Conservation (phyloP, 371 early-diverging fungal genomes). For the Mortierella sp. region DNA sequence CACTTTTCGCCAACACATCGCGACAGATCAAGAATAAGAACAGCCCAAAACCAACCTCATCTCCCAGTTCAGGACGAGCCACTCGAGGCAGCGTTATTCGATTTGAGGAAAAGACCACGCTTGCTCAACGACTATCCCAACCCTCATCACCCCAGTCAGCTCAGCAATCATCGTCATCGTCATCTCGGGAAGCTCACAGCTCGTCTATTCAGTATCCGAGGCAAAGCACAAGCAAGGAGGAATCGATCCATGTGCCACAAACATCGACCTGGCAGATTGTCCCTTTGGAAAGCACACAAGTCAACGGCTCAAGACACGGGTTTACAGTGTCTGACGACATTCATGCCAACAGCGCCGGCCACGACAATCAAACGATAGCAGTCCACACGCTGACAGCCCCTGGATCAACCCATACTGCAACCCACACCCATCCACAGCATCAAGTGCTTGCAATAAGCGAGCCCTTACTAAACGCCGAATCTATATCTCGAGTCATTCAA, state of each 20-base stretch:
- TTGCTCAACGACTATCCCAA: neutral
- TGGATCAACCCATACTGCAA: neutral
- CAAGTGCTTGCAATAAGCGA: constrained; percentile 17
- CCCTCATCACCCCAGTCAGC: constrained; percentile 16
- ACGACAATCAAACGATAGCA: constrained; percentile 36
- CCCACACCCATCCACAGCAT: constrained; percentile 6
- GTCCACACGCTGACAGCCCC: constrained; percentile 23
- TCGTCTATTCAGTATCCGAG: neutral
- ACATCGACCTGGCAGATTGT: constrained; percentile 14
- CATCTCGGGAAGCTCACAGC: neutral
- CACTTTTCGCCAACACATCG: constrained; percentile 41
- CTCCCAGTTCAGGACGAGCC: neutral
- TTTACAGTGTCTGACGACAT: neutral
- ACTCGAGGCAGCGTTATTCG: constrained; percentile 10
- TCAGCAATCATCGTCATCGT: constrained; percentile 9
- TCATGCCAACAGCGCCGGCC: neutral
- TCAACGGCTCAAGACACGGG: neutral
- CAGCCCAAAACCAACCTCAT: neutral
- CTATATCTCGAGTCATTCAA: constrained; percentile 24
- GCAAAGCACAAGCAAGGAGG: neutral
- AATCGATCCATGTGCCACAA: neutral
- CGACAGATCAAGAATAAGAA: constrained; percentile 28
- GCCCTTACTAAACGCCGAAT: constrained; percentile 18
- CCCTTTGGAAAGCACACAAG: constrained; percentile 1
- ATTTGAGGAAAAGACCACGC: neutral